Conservation (phyloP, 2,329 filamentous ascomycete species). For the Cordyceps cateniannulata region DNA sequence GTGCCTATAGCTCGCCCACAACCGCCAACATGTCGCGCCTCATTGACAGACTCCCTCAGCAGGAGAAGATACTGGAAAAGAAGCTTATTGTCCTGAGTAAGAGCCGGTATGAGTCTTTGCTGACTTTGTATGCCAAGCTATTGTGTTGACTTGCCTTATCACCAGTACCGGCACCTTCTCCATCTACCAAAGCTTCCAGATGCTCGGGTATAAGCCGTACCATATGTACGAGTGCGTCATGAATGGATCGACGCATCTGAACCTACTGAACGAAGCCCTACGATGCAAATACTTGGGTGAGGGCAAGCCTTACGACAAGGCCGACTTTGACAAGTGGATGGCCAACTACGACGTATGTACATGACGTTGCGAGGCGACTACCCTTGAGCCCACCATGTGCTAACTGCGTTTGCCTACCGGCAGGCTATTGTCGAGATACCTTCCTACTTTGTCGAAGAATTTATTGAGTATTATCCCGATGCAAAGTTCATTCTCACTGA, state of each 20-base stretch:
- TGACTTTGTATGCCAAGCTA: background rate
- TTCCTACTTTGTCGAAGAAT: constrained; percentile 23
- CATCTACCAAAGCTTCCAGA: constrained; percentile 27
- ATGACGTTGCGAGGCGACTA: background rate
- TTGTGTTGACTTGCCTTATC: background rate
- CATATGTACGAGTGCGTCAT: constrained; percentile 28
- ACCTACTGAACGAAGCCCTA: constrained; percentile 25
- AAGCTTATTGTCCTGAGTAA: constrained; percentile 31
- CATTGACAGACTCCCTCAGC: constrained; percentile 28
- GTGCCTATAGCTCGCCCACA: background rate
- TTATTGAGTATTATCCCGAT: constrained; percentile 25
- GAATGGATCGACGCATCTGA: constrained; percentile 18
- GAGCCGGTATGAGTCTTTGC: constrained; percentile 23
- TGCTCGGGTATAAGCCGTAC: constrained; percentile 30
- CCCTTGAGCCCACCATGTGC: background rate
- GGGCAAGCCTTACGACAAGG: constrained; percentile 25
- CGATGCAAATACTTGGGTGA: constrained; percentile 22
- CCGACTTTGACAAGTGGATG: constrained; percentile 35
- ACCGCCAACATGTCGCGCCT: constrained; percentile 25
- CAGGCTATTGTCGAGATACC: constrained; percentile 1
- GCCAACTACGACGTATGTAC: constrained; percentile 28
- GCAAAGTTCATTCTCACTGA: constrained; percentile 32
- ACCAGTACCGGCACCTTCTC: constrained; percentile 29
- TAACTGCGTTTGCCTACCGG: background rate
- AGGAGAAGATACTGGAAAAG: constrained; percentile 23